Evolutionary conservation across 1,284 basidiomycete species (phyloP).

Genomic region (Cutaneotrichosporon sp.): DNA sequence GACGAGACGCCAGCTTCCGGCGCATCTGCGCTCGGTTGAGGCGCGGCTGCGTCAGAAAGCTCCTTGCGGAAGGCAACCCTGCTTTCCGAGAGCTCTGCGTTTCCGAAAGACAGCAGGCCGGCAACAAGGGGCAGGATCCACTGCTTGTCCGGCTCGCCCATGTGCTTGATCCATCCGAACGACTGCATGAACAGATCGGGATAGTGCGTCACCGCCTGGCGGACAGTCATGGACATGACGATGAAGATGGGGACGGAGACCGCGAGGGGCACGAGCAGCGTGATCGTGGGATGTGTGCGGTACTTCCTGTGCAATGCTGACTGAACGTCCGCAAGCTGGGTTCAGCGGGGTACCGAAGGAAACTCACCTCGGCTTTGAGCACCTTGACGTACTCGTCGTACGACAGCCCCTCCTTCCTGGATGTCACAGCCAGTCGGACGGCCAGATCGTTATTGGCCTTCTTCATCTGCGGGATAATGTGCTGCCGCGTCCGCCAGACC

Average conservation of each 20-base stretch:
- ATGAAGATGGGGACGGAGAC: slow-evolving; percentile 50
- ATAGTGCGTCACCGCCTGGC: slow-evolving; percentile 30
- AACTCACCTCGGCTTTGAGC: slow-evolving; percentile 43
- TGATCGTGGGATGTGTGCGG: slow-evolving; percentile 42
- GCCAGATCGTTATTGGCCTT: slow-evolving; percentile 45
- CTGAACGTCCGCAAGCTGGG: slow-evolving; percentile 39
- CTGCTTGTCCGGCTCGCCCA: slow-evolving; percentile 43
- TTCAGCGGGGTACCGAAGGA: neutral
- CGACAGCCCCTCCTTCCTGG: slow-evolving; percentile 38
- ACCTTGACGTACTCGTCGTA: slow-evolving; percentile 49
- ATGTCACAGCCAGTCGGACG: slow-evolving; percentile 34
- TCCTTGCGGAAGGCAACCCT: slow-evolving; percentile 20
- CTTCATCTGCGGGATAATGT: slow-evolving; percentile 50
- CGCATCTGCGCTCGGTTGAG: neutral
- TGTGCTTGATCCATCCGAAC: slow-evolving; percentile 41
- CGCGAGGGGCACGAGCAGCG: slow-evolving; percentile 40
- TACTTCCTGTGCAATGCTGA: slow-evolving; percentile 37
- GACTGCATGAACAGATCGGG: slow-evolving; percentile 31
- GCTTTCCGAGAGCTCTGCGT: slow-evolving; percentile 40
- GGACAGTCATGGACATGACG: slow-evolving; percentile 42
- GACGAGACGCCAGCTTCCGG: neutral
- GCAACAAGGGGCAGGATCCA: slow-evolving; percentile 42
- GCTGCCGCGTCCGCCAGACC: slow-evolving; percentile 36
- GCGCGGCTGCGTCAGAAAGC: neutral
- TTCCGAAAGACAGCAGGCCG: slow-evolving; percentile 40